phyloP scores from a whole-genome alignment of 1,284 basidiomycete species.

The Ustilago vetiveriae region DNA sequence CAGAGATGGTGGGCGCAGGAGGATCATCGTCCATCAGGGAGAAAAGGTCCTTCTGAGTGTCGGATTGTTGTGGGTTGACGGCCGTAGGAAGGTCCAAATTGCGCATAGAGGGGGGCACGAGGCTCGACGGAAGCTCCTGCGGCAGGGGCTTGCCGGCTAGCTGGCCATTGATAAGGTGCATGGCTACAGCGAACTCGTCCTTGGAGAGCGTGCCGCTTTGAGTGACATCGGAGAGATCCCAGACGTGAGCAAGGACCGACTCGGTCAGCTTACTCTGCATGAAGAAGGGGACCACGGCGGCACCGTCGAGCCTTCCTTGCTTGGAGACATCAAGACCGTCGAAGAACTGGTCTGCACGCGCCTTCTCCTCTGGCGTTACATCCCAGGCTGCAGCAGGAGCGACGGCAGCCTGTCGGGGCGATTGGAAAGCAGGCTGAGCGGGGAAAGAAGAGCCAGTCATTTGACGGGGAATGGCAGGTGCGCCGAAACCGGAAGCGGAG shows the following conservation, averaged over 20 bases:
- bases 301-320: conserved; percentile 86
- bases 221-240: conserved; percentile 93
- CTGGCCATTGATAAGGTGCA: conserved; percentile 91
- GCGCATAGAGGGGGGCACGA: conserved; percentile 84
- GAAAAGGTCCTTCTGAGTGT: conserved; percentile 68
- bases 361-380: conserved; percentile 83
- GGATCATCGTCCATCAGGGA: conserved; percentile 75
- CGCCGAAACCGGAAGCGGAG: conserved; percentile 42
- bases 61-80: conserved; percentile 58
- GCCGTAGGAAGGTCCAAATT: conserved; percentile 54
- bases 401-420: conserved; percentile 67
- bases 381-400: conserved; percentile 75
- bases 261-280: conserved; percentile 87
- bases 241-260: conserved; percentile 85
- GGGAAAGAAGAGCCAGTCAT: conserved; percentile 47
- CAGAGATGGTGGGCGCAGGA: conserved; percentile 50
- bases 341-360: conserved; percentile 82
- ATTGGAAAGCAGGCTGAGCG: conserved; percentile 71
- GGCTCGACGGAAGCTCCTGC: conserved; percentile 74
- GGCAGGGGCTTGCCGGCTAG: conserved; percentile 83
- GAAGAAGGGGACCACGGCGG: conserved; percentile 95
- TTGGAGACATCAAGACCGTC: conserved; percentile 80
- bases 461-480: conserved; percentile 36
- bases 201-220: conserved; percentile 86
- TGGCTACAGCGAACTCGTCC: conserved; percentile 95